Conservation (phyloP, 352 stramenopile genomes). For the Globisporangium cystogenes region DNA sequence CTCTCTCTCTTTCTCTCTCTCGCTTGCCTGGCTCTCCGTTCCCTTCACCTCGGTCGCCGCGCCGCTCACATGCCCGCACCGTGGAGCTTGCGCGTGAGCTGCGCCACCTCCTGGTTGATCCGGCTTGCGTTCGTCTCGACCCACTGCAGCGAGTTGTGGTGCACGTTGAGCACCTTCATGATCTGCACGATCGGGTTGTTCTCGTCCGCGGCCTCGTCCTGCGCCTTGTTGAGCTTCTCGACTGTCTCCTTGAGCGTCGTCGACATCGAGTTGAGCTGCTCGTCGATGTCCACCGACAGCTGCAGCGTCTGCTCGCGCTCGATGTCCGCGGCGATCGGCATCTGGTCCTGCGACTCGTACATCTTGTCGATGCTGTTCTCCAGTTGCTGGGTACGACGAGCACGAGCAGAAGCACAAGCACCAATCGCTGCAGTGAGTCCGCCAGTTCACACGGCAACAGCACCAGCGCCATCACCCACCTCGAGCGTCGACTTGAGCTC, state of each 20-base stretch:
- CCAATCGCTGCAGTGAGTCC: constrained; percentile 1
- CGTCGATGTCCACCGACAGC: constrained; percentile 81
- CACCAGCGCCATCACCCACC: constrained; percentile 20
- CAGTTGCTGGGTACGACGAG: too few species aligned
- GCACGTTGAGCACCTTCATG: constrained; percentile 87
- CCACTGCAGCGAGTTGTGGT: constrained; percentile 87
- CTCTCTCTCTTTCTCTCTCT: not conserved
- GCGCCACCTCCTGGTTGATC: constrained; percentile 62
- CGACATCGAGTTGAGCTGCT: constrained; percentile 85
- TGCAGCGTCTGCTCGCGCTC: constrained; percentile 84
- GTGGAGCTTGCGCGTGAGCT: constrained; percentile 65
- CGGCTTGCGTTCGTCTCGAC: constrained; percentile 66
- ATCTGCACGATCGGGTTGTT: constrained; percentile 83
- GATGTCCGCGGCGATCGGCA: constrained; percentile 80
- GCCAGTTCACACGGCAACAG: constrained; percentile 1
- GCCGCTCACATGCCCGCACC: constrained; percentile 51
- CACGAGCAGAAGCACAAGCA: not conserved
- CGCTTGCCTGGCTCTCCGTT: too few species aligned
- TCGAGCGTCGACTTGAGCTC: constrained; percentile 86
- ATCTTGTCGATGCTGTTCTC: constrained; percentile 89
- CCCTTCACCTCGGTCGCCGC: too few species aligned
- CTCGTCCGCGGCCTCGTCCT: constrained; percentile 62
- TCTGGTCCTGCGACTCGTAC: constrained; percentile 83
- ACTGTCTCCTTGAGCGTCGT: constrained; percentile 85
- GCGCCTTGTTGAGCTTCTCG: constrained; percentile 82